phyloP scores from a whole-genome alignment of 2,329 filamentous ascomycete species.

The Sporothrix phasma region DNA sequence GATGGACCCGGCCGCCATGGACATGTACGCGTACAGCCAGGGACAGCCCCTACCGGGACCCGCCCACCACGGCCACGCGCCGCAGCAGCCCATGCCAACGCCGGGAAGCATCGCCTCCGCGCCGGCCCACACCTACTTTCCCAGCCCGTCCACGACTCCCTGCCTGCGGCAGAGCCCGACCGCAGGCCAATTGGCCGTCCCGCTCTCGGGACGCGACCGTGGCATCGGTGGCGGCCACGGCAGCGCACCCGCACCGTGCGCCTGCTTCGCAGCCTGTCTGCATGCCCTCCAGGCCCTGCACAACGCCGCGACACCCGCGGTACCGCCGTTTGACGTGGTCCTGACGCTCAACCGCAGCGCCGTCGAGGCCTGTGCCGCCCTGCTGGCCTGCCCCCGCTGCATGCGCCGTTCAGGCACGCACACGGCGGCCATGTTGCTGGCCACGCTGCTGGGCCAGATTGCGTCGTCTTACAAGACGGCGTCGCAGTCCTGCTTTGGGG shows the following conservation, averaged over 20 bases:
- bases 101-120: constrained; percentile 26
- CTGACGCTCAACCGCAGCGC: constrained; percentile 38
- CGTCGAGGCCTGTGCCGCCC: constrained; percentile 37
- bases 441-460: constrained; percentile 39
- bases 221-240: background rate
- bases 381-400: constrained; percentile 38
- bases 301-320: constrained; percentile 25
- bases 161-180: constrained; percentile 25
- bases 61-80: background rate
- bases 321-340: constrained; percentile 35
- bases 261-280: constrained; percentile 38
- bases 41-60: background rate
- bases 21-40: constrained; percentile 27
- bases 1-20: constrained; percentile 17
- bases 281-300: constrained; percentile 39
- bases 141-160: constrained; percentile 32
- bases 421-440: constrained; percentile 40
- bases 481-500: constrained; percentile 14
- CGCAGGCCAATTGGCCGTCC: constrained; percentile 23
- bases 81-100: constrained; percentile 24
- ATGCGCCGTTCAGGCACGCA: constrained; percentile 35
- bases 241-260: constrained; percentile 26
- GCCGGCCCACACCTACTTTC: constrained; percentile 27
- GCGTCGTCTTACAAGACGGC: constrained; percentile 37
- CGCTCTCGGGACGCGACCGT: constrained; percentile 7